phyloP scores from a whole-genome alignment of 1,284 basidiomycete genomes.

The Rhodotorula sp. region DNA sequence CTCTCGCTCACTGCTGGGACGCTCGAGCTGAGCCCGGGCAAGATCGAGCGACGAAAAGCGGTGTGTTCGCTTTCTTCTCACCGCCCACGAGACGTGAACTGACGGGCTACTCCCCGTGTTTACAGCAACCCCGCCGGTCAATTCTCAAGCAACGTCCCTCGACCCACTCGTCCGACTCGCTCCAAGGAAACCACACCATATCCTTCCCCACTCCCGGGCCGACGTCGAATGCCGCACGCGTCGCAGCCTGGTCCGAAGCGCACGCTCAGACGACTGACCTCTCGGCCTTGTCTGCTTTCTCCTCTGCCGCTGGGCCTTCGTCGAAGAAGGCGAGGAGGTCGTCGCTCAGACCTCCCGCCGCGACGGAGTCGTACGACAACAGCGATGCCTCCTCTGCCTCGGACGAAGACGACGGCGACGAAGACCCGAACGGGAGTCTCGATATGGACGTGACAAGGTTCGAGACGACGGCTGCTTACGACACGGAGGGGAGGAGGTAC shows the following conservation, averaged over 20 bases:
- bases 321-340: slow-evolving; percentile 9
- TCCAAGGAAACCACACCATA: slow-evolving; percentile 13
- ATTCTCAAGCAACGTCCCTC: slow-evolving; percentile 28
- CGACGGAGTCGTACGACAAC: not conserved
- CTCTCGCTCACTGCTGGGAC: not conserved
- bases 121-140: slow-evolving; percentile 32
- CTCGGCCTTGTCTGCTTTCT: slow-evolving; percentile 10
- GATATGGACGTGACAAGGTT: slow-evolving; percentile 37
- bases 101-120: too few relatives aligned
- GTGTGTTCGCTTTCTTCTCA: not conserved
- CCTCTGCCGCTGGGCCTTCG: not conserved
- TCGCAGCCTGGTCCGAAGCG: not conserved
- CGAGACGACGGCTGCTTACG: slow-evolving; percentile 18
- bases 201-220: slow-evolving; percentile 7
- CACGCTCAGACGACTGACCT: slow-evolving; percentile 36
- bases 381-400: slow-evolving; percentile 4
- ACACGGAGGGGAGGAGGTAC: slow-evolving; percentile 25
- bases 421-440: slow-evolving; percentile 31
- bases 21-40: slow-evolving; percentile 32
- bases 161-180: slow-evolving; percentile 8
- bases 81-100: not conserved
- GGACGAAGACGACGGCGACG: slow-evolving; percentile 23
- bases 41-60: slow-evolving; percentile 20
- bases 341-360: slow-evolving; percentile 6
- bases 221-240: not conserved